These are phyloP conservation scores for Ceratocystis destructans DNA, from an alignment of 2,329 filamentous ascomycete species.

Conservation along the genomic window DNA sequence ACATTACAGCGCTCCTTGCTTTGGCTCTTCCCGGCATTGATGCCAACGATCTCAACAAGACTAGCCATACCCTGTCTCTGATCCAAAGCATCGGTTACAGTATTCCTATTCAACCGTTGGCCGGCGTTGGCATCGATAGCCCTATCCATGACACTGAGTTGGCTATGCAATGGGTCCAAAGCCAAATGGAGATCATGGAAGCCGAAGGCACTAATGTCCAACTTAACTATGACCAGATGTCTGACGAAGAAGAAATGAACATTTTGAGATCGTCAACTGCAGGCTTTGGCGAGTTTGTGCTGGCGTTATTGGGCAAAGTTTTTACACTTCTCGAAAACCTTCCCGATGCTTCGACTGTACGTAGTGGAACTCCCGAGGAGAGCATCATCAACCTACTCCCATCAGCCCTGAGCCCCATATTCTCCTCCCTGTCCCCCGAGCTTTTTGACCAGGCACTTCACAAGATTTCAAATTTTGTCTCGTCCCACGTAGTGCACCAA, in stretches of 20 bases:
- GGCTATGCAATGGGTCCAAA: constrained; percentile 85
- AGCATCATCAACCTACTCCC: constrained; percentile 93
- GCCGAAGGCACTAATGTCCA: constrained; percentile 70
- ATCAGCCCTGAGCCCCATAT: constrained; percentile 76
- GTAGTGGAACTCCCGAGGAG: constrained; percentile 86
- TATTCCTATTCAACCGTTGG: constrained; percentile 75
- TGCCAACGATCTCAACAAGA: constrained; percentile 95
- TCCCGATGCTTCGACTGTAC: constrained; percentile 75
- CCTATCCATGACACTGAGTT: constrained; percentile 59
- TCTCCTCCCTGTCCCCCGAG: constrained; percentile 81
- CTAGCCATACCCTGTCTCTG: constrained; percentile 83
- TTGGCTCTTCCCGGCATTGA: constrained; percentile 90
- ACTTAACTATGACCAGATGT: constrained; percentile 75
- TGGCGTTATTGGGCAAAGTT: constrained; percentile 81
- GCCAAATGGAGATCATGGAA: constrained; percentile 89
- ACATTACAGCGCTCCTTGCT: constrained; percentile 86
- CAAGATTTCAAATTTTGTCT: constrained; percentile 83
- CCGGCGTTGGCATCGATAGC: constrained; percentile 45
- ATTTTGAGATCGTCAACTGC: constrained; percentile 90
- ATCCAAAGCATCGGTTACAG: constrained; percentile 94
- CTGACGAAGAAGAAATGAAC: constrained; percentile 71
- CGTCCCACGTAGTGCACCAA: constrained; percentile 90
- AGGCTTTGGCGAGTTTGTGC: constrained; percentile 81
- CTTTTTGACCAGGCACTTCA: constrained; percentile 84
- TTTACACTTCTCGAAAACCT: constrained; percentile 93